Evolutionary conservation across 306 rosid species (phyloP).

Genomic region (Castanea mollissima): DNA sequence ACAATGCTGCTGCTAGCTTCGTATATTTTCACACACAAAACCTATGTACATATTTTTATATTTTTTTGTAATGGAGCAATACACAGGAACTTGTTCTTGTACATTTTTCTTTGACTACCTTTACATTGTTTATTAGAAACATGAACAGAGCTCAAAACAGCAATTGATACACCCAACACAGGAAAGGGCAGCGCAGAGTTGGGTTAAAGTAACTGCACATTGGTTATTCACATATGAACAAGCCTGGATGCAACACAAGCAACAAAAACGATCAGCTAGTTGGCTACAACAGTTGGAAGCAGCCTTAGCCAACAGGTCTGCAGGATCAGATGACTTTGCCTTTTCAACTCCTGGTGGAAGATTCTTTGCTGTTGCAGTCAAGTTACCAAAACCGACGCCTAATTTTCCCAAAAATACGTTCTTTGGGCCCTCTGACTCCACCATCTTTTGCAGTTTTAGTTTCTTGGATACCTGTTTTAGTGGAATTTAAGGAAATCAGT

Average conservation of each 20-base stretch:
- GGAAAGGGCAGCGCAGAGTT: conserved; percentile 75
- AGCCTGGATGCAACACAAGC: conserved; percentile 70
- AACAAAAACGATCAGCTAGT: conserved; percentile 44
- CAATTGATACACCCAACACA: conserved; percentile 74
- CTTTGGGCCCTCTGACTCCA: conserved; percentile 33
- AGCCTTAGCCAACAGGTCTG: conserved; percentile 57
- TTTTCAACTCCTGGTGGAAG: conserved; percentile 52
- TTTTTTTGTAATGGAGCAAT: neutral
- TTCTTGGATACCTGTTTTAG: conserved; percentile 53
- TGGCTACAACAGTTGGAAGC: conserved; percentile 52
- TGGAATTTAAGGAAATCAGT: conserved; percentile 12
- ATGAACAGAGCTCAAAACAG: conserved; percentile 68
- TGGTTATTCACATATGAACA: conserved; percentile 56
- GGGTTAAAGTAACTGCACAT: conserved; percentile 60
- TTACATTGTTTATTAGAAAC: conserved; percentile 13
- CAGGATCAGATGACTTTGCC: conserved; percentile 48
- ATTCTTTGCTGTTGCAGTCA: conserved; percentile 58
- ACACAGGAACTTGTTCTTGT: neutral
- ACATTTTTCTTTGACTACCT: conserved; percentile 4
- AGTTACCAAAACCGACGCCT: conserved; percentile 71
- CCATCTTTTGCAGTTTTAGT: conserved; percentile 28
- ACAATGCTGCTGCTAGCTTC: neutral
- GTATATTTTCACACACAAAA: neutral
- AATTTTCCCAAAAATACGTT: conserved; percentile 54
- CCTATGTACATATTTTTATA: neutral